Percentiles rank a stretch among this genome's conserved stretches.
Evolutionary conservation across 768 basidiomycete genomes (phyloP).

Genomic region (Russula sp.): DNA sequence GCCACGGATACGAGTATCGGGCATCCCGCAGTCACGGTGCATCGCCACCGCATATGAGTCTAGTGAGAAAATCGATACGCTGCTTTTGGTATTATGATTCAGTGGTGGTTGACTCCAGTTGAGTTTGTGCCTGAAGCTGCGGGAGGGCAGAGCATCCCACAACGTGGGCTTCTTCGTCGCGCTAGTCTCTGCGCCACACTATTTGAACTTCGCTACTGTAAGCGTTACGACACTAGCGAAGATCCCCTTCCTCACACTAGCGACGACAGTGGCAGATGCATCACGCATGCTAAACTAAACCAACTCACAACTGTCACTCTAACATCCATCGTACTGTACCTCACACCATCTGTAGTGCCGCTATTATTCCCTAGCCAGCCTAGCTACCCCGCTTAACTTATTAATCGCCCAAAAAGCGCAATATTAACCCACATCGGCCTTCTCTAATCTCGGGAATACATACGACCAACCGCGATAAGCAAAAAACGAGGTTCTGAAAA

Average conservation of each 20-base stretch:
- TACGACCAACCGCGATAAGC: background rate
- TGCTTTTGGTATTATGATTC: conserved; percentile 1
- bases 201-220: background rate
- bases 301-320: conserved; percentile 2
- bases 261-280: background rate
- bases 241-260: conserved; percentile 1
- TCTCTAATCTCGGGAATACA: background rate
- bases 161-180: background rate
- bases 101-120: background rate
- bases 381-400: conserved; percentile 4
- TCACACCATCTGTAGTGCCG: background rate
- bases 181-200: conserved; percentile 3
- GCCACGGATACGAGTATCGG: background rate
- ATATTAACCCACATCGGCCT: background rate
- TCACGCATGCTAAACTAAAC: background rate
- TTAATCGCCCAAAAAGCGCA: background rate
- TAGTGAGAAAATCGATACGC: conserved; percentile 1
- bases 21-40: background rate
- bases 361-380: conserved; percentile 24
- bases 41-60: background rate
- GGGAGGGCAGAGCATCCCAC: background rate
- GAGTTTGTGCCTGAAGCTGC: conserved; percentile 20
- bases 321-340: background rate
- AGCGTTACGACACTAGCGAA: conserved; percentile 10
- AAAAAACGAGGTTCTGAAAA: background rate